phyloP scores from a whole-genome alignment of 2,329 filamentous ascomycete genomes.

The Aspergillus felis region DNA sequence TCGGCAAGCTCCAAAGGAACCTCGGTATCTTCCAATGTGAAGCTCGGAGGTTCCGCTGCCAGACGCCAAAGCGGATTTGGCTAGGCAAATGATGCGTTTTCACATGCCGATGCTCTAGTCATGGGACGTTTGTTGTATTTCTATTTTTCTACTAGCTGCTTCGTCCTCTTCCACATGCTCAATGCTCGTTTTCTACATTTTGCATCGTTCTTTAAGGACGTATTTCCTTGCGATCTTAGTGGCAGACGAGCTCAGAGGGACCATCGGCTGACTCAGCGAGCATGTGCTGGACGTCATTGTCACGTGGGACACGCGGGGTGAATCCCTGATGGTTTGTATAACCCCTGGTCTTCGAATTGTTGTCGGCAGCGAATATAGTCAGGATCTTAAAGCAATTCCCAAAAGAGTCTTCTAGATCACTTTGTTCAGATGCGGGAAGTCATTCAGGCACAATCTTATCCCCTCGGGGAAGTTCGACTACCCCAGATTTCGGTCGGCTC shows the following conservation, averaged over 20 bases:
- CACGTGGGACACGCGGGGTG: not conserved
- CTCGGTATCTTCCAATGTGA: constrained; percentile 29
- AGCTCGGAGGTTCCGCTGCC: constrained; percentile 16
- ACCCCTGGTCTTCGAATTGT: not conserved
- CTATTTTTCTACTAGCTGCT: not conserved
- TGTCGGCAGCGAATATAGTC: too few relatives aligned
- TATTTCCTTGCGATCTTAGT: not conserved
- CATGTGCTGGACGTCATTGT: not conserved
- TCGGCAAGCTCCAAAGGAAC: constrained; percentile 29
- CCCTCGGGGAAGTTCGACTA: not conserved
- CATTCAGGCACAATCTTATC: not conserved
- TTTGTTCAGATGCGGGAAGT: not conserved
- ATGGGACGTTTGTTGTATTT: not conserved
- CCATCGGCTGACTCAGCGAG: not conserved
- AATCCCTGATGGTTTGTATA: not conserved
- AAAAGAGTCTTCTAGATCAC: not conserved
- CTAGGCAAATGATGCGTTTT: constrained; percentile 24
- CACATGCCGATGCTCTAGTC: constrained; percentile 30
- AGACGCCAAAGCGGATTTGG: constrained; percentile 18
- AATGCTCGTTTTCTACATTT: not conserved
- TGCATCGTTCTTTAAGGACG: not conserved
- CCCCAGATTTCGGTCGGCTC: constrained; percentile 15
- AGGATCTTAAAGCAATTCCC: not conserved
- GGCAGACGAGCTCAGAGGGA: not conserved
- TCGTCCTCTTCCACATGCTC: not conserved